Evolutionary conservation across 1,284 basidiomycete genomes (phyloP).

Genomic region (Tilletia setariae): DNA sequence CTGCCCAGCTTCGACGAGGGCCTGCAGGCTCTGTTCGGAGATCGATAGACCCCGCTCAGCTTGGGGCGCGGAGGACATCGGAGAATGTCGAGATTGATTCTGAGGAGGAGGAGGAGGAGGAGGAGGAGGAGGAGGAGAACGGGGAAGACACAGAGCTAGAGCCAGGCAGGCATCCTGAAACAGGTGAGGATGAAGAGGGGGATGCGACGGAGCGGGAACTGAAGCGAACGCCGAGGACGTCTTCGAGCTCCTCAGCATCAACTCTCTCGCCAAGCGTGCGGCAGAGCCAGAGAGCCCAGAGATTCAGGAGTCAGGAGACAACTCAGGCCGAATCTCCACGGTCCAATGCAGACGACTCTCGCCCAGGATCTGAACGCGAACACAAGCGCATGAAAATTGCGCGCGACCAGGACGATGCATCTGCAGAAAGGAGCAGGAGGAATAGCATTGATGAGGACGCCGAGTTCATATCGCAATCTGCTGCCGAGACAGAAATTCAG

Average conservation of each 20-base stretch:
- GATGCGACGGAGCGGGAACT: background rate
- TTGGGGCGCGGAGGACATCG: background rate
- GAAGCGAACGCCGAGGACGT: background rate
- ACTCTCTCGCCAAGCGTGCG: background rate
- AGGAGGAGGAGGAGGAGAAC: background rate
- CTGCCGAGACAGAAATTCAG: background rate
- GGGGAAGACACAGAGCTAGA: background rate
- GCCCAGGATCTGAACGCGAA: background rate
- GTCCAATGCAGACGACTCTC: too few species aligned
- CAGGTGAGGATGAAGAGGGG: background rate
- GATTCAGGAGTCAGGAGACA: too few species aligned
- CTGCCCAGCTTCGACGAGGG: background rate
- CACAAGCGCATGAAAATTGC: slow-evolving; percentile 9
- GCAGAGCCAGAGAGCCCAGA: background rate
- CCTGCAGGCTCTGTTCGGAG: background rate
- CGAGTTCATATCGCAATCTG: background rate
- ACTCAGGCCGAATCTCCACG: too few species aligned
- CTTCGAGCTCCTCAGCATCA: background rate
- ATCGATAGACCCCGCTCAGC: background rate
- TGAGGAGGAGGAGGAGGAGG: background rate
- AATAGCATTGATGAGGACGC: background rate
- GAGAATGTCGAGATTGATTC: background rate
- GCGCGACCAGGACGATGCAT: background rate
- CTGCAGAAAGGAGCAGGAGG: background rate
- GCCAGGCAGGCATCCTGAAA: background rate